Evolutionary conservation across 2,329 filamentous ascomycete genomes (phyloP).

Genomic region (Arachnopeziza araneosa): DNA sequence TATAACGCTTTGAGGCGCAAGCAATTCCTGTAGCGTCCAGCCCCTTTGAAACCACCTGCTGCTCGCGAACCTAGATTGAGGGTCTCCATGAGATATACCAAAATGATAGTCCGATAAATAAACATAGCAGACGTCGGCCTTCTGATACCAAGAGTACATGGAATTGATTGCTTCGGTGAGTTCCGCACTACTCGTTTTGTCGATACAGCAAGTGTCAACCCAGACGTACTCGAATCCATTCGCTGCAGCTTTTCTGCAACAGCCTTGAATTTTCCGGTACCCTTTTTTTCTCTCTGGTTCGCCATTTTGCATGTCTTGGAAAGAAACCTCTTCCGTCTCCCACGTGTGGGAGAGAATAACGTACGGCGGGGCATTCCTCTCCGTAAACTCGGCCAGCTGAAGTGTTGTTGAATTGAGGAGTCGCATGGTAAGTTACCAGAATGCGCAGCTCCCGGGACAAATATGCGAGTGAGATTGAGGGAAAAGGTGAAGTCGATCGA

Average conservation of each 20-base stretch:
- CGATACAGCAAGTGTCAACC: too few species aligned
- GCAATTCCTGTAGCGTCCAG: background rate
- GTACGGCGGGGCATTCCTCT: slow-evolving; percentile 17
- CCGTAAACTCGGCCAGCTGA: background rate
- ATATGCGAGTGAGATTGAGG: too few species aligned
- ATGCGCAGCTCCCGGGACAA: too few species aligned
- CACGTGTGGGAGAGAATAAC: slow-evolving; percentile 32
- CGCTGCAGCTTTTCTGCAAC: background rate
- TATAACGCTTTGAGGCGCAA: slow-evolving; percentile 12
- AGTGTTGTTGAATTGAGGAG: too few species aligned
- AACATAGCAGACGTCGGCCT: slow-evolving; percentile 7
- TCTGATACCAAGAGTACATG: slow-evolving; percentile 15
- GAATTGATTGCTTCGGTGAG: too few species aligned
- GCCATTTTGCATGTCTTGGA: slow-evolving; percentile 23
- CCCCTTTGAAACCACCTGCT: background rate
- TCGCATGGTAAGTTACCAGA: too few species aligned
- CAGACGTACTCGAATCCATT: background rate
- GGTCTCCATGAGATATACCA: background rate
- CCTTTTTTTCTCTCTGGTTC: slow-evolving; percentile 16
- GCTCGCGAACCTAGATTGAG: background rate
- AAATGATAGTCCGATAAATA: slow-evolving; percentile 7
- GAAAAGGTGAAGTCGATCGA: too few species aligned
- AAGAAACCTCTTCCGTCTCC: slow-evolving; percentile 27
- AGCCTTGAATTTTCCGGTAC: slow-evolving; percentile 9
- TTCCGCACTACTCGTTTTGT: too few species aligned